A percentile compares a stretch with the other conserved stretches of the same genome.
Evolutionary conservation across 768 basidiomycete genomes (phyloP).

Genomic region (Trametes villosa): DNA sequence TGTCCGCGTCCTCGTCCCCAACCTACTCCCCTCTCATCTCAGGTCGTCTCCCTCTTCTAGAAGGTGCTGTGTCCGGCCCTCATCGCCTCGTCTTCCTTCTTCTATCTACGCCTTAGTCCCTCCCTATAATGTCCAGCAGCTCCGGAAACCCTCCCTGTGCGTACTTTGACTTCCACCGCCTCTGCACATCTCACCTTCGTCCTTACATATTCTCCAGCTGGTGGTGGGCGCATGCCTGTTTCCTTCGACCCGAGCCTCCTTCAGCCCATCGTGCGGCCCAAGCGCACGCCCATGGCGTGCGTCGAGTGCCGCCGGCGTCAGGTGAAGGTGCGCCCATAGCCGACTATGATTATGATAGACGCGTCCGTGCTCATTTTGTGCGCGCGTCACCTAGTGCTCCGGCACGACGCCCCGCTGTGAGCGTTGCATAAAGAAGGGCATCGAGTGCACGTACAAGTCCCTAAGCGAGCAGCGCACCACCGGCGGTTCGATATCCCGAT

Average conservation of each 20-base stretch:
- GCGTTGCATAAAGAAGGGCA: constrained; percentile 43
- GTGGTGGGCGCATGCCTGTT: neutral
- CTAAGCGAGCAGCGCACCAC: constrained; percentile 39
- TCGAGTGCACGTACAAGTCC: constrained; percentile 47
- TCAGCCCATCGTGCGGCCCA: constrained; percentile 34
- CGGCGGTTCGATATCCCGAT: constrained; percentile 15
- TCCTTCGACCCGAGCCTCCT: constrained; percentile 26
- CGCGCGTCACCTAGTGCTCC: constrained; percentile 26
- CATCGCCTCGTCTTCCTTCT: neutral
- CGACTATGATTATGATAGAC: neutral
- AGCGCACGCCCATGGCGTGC: constrained; percentile 58
- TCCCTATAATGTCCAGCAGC: constrained; percentile 3
- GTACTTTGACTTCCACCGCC: neutral
- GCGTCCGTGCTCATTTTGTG: neutral
- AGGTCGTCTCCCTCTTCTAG: neutral
- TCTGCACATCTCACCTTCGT: neutral
- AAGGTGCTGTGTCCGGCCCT: neutral
- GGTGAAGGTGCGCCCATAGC: constrained; percentile 48
- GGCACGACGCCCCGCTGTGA: constrained; percentile 39
- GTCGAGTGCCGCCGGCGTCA: constrained; percentile 56
- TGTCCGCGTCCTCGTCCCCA: constrained; percentile 9
- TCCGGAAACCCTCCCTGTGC: neutral
- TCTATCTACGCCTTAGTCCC: neutral
- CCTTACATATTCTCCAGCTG: neutral
- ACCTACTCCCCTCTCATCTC: constrained; percentile 17